Evolutionary conservation across 2,329 filamentous ascomycete genomes (phyloP), one percentile per base, ranked within the genome.

Genomic region (Sporothrix humicola): DNA sequence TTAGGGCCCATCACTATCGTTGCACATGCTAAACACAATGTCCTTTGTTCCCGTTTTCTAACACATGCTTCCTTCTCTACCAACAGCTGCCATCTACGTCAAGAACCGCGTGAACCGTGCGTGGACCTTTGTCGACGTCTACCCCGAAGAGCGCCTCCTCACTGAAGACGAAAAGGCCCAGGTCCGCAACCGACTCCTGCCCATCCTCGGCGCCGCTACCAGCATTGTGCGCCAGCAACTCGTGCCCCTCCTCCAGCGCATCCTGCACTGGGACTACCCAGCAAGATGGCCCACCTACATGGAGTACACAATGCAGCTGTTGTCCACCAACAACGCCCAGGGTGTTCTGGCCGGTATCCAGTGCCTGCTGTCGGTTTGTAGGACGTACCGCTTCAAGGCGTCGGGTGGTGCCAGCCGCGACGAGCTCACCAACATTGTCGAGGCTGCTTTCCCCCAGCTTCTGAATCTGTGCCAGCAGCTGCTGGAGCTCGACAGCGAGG

Each of bases 51-150:
- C 69, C 56, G 7, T 48, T 44, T 54, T 23, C 54, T 66, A 31
- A 23, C 58, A 12, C 58, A 2, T 68, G 7, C 8, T 42, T n/a
- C 23, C 48, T n/a, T 10, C 20, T n/a, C 44, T 17, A 42, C 37
- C 69, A 20, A 52, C 44, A 98, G 95, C 94, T 80, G 95, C 95
- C 80, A 93, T 99, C 79, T 99, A 98, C 84, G 90, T 98, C 82
- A 99, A 99, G 86, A 98, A 99, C 85, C 92, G 95, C 81, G 92
- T 98, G 82, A 95, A 93, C 82, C 92, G 95, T 81, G 94, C 93
- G 79, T 99, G 96, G 96, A 88, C 91, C 73, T 90, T 89, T 76
- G 87, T 88, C 79, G 93, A 97, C 77, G 92, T 95, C 77, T 90
- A 88, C 80, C 88, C 91, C 76, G 88, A 89, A 79, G 90, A 92